A percentile compares a stretch with the other conserved stretches of the same genome.
Conservation (phyloP, 2,329 filamentous ascomycete species). For the Exserohilum turcica region DNA sequence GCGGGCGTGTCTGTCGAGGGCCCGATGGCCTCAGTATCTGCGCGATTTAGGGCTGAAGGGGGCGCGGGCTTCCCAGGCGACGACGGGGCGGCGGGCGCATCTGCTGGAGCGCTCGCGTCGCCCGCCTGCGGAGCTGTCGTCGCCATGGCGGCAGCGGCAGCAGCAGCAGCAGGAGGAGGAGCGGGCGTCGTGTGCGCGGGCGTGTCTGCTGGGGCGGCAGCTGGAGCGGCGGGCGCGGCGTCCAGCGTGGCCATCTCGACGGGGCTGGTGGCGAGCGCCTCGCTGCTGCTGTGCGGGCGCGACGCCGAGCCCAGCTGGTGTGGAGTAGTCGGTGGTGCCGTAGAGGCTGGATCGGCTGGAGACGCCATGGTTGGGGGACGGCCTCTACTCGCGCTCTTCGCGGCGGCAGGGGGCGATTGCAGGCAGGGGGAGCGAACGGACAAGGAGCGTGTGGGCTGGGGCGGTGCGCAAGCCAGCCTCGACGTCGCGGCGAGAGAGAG, state of each 20-base stretch:
- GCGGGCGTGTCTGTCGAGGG: slow-evolving; percentile 53
- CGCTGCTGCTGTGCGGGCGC: slow-evolving; percentile 30
- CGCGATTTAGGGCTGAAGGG: slow-evolving; percentile 37
- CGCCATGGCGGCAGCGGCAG: slow-evolving; percentile 19
- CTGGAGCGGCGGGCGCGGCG: slow-evolving; percentile 24
- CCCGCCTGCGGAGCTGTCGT: slow-evolving; percentile 15
- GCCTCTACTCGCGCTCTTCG: slow-evolving; percentile 23
- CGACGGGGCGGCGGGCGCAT: slow-evolving; percentile 17
- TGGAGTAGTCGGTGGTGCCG: slow-evolving; percentile 30
- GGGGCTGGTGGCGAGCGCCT: slow-evolving; percentile 32
- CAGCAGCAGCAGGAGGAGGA: slow-evolving; percentile 18
- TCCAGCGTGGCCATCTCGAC: slow-evolving; percentile 45
- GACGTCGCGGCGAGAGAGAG: slow-evolving; percentile 5
- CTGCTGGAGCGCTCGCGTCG: slow-evolving; percentile 18
- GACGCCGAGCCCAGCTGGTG: slow-evolving; percentile 27
- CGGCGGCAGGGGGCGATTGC: slow-evolving; percentile 23
- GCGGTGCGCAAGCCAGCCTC: slow-evolving; percentile 2
- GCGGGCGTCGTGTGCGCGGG: slow-evolving; percentile 23
- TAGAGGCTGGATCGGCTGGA: slow-evolving; percentile 34
- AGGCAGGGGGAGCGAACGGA: slow-evolving; percentile 21
- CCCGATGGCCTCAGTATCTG: slow-evolving; percentile 55
- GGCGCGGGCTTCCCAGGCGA: slow-evolving; percentile 29
- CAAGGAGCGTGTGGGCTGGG: slow-evolving; percentile 3
- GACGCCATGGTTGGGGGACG: slow-evolving; percentile 39
- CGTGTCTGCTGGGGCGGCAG: slow-evolving; percentile 21